A percentile compares a stretch with the other conserved stretches of the same genome.
phyloP scores from a whole-genome alignment of 2,329 filamentous ascomycete species.

The Scorias spongiosa region DNA sequence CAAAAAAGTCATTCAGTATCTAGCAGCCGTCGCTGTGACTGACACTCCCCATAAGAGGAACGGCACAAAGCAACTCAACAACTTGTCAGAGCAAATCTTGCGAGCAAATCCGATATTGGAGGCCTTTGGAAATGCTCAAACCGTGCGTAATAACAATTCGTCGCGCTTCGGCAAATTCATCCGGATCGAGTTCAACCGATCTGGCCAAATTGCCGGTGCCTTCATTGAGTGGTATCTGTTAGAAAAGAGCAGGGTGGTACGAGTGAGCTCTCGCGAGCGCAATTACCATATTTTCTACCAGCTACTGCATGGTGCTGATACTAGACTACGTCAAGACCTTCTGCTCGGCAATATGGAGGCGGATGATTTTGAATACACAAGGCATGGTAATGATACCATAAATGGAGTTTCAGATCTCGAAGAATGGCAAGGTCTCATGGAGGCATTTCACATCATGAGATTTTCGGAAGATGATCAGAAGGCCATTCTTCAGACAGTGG shows the following conservation, averaged over 20 bases:
- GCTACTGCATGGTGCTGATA: constrained; percentile 69
- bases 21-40: constrained; percentile 80
- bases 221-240: constrained; percentile 98
- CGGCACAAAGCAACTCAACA: constrained; percentile 56
- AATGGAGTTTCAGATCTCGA: constrained; percentile 75
- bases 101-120: constrained; percentile 94
- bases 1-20: constrained; percentile 97
- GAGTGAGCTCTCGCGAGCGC: constrained; percentile 70
- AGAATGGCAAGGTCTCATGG: constrained; percentile 80
- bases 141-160: constrained; percentile 94
- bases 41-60: constrained; percentile 48
- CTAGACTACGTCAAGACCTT: constrained; percentile 57
- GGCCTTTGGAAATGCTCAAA: constrained; percentile 96
- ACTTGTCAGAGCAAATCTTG: constrained; percentile 88
- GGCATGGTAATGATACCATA: constrained; percentile 81
- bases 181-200: constrained; percentile 79
- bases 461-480: constrained; percentile 74
- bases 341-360: constrained; percentile 60
- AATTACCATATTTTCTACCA: constrained; percentile 99
- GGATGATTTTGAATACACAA: constrained; percentile 82
- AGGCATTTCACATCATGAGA: constrained; percentile 89
- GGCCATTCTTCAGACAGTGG: constrained; percentile 72
- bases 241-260: constrained; percentile 94
- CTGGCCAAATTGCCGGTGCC: constrained; percentile 82
- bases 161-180: constrained; percentile 98